Percentiles rank a stretch among this genome's conserved stretches.
These are phyloP conservation scores for Talaromyces funiculosus DNA, from an alignment of 2,329 filamentous ascomycete species.

Conservation along the genomic window DNA sequence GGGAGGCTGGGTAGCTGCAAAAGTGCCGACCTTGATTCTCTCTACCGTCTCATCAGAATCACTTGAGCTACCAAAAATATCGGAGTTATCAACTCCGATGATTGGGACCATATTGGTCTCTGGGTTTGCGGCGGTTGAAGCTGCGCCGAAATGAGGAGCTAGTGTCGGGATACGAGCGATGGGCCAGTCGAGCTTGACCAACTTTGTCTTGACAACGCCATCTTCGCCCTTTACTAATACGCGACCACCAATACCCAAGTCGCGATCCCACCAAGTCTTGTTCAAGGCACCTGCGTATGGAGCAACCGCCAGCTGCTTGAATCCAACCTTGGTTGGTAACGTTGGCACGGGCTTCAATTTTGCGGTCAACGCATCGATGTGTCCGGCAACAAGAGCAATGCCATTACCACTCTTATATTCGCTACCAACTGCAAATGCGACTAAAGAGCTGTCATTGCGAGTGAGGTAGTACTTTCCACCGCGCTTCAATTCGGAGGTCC, in stretches of 20 bases:
- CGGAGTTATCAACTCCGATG: slow-evolving; percentile 76
- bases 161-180: slow-evolving; percentile 89
- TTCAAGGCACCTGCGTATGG: slow-evolving; percentile 87
- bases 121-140: slow-evolving; percentile 64
- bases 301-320: slow-evolving; percentile 81
- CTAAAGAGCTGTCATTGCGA: slow-evolving; percentile 77
- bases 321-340: slow-evolving; percentile 78
- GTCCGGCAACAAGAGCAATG: slow-evolving; percentile 80
- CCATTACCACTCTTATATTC: slow-evolving; percentile 81
- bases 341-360: slow-evolving; percentile 86
- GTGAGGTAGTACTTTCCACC: slow-evolving; percentile 87
- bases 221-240: slow-evolving; percentile 74
- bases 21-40: slow-evolving; percentile 54
- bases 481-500: slow-evolving; percentile 64
- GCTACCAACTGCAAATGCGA: slow-evolving; percentile 77
- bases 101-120: slow-evolving; percentile 95
- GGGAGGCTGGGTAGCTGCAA: slow-evolving; percentile 76
- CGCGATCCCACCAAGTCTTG: slow-evolving; percentile 93
- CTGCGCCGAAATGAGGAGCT: slow-evolving; percentile 83
- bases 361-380: slow-evolving; percentile 87
- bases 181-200: slow-evolving; percentile 91
- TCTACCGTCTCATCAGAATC: slow-evolving; percentile 34
- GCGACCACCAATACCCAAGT: slow-evolving; percentile 82
- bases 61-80: slow-evolving; percentile 33
- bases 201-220: slow-evolving; percentile 70